Conservation (phyloP, 306 rosid species). For the Elaeagnus macrophylla region DNA sequence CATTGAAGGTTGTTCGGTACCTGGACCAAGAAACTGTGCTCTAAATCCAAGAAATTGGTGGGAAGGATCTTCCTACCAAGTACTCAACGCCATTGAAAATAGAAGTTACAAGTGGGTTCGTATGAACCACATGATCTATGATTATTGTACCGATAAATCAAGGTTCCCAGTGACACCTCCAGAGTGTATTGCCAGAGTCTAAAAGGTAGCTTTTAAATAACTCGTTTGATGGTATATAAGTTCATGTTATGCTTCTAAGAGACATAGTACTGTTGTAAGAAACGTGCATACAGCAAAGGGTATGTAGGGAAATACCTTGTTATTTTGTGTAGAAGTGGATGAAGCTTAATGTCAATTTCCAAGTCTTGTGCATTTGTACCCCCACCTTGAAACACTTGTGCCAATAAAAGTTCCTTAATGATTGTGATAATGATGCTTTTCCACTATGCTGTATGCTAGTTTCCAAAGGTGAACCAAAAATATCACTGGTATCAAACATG, state of each 20-base stretch:
- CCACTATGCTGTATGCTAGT: too few species aligned
- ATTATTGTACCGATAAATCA: conserved; percentile 72
- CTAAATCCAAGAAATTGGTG: conserved; percentile 67
- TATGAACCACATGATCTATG: conserved; percentile 72
- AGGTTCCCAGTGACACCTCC: conserved; percentile 57
- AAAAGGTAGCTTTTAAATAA: neutral
- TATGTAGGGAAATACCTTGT: too few species aligned
- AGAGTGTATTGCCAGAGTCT: conserved; percentile 60
- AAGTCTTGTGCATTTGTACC: too few species aligned
- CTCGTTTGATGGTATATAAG: conserved; percentile 10
- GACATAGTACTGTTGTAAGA: too few species aligned
- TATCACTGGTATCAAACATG: too few species aligned
- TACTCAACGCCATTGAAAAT: conserved; percentile 42
- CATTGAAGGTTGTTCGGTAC: conserved; percentile 79
- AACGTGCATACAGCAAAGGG: too few species aligned
- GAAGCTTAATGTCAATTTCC: too few species aligned
- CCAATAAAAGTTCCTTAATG: too few species aligned
- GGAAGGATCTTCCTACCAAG: conserved; percentile 57
- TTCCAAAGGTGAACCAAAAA: too few species aligned
- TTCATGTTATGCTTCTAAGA: neutral
- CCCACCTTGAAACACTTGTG: too few species aligned
- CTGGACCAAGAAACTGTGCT: conserved; percentile 59
- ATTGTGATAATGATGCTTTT: too few species aligned
- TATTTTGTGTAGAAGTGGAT: too few species aligned
- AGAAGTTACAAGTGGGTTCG: conserved; percentile 85